Base-by-base conservation (phyloP, 176 grass and related monocot genomes). In the Musa beccarii region DNA sequence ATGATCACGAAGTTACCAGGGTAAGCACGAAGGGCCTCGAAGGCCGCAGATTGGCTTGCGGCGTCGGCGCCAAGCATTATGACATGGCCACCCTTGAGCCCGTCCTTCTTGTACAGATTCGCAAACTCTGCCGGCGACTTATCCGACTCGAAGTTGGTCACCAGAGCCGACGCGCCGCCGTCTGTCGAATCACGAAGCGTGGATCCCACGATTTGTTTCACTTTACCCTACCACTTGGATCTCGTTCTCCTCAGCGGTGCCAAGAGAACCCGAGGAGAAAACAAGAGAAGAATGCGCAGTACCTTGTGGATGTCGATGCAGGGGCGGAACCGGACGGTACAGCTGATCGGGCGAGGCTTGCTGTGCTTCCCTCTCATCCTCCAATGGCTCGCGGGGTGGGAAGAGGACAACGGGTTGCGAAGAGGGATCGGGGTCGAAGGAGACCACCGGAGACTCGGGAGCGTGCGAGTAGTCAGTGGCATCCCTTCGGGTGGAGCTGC, bases 291-390 rank as follows among this genome's bases (percentile, higher is more conserved):
- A 49, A 14, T 66, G n/a, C 14, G 51, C 79, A 81, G 7, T 20
- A 98, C 88, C 95, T 99, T 89, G 82, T 99, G 95, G 63, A 99
- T 92, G 83, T 99, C 90, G 15, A 99, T 94, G 56, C 90, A 99
- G 2, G 95, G 90, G 17, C 85, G 87, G 83, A 99, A 94, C 66
- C 54, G 75, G 34, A 86, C 78, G 0, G 81, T 26, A 59, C 88
- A 99, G 20, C 9, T 17, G 52, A 74, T 56, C 22, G 71, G 2
- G 54, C 11, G n/a, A 73, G 23, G 28, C 17, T 11, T 9, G 9
- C 34, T 15, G 17, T 2, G 17, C 68, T 70, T 70, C 34, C 17
- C 19, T 10, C 43, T 21, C 0, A 4, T 11, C 63, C 9, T 66
- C 63, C 34, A 51, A 51, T 29, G 3, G 43, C 5, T 19, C 34